phyloP scores from a whole-genome alignment of 2,329 filamentous ascomycete species.

The Ilyonectria robusta region DNA sequence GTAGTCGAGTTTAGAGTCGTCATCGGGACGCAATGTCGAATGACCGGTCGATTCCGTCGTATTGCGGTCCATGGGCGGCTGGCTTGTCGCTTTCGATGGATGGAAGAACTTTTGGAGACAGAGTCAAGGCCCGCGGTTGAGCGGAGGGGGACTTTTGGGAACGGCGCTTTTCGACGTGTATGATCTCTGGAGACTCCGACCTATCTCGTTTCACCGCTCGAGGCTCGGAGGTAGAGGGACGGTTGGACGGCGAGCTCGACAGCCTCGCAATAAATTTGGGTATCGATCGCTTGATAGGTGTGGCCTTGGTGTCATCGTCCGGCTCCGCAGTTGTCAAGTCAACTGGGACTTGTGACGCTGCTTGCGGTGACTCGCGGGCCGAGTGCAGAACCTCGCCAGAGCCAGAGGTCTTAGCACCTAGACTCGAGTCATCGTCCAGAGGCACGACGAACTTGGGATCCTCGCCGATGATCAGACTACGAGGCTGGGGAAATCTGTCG shows the following conservation, averaged over 20 bases:
- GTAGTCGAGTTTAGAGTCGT: neutral
- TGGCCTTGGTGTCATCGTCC: neutral
- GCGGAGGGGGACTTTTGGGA: neutral
- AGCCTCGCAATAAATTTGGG: slow-evolving; percentile 37
- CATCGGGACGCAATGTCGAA: slow-evolving; percentile 34
- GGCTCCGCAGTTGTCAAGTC: slow-evolving; percentile 29
- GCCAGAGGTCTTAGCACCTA: slow-evolving; percentile 37
- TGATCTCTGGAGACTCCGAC: slow-evolving; percentile 27
- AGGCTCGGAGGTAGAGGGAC: neutral
- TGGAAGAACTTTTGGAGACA: slow-evolving; percentile 12
- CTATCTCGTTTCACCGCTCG: slow-evolving; percentile 30
- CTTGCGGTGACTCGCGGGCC: slow-evolving; percentile 41
- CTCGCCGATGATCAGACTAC: slow-evolving; percentile 28
- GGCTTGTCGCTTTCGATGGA: slow-evolving; percentile 41
- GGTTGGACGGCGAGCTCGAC: slow-evolving; percentile 30
- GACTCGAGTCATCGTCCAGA: slow-evolving; percentile 39
- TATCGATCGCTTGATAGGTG: slow-evolving; percentile 7
- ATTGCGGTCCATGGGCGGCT: slow-evolving; percentile 38
- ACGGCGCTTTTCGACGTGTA: slow-evolving; percentile 1
- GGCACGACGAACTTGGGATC: slow-evolving; percentile 34
- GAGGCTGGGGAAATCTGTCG: slow-evolving; percentile 22
- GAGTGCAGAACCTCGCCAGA: slow-evolving; percentile 40
- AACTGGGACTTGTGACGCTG: slow-evolving; percentile 25
- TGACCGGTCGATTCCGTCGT: slow-evolving; percentile 52
- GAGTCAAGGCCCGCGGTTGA: neutral